Evolutionary conservation across 805 yeast species (phyloP), one percentile per base, ranked within the genome.

Genomic region (Isabelozyma pseudorhagii): DNA sequence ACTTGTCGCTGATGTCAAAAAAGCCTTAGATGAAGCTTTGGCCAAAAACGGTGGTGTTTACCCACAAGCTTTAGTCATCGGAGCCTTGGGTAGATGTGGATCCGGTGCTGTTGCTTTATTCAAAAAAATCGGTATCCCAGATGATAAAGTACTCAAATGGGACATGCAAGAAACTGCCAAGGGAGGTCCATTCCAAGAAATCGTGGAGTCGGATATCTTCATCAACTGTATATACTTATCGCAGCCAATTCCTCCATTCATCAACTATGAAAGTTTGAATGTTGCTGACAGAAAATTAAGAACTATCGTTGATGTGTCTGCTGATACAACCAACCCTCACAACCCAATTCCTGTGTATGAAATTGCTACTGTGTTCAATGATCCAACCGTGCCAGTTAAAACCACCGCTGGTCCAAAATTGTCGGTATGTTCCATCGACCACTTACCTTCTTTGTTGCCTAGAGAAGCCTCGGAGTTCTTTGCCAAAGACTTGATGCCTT

Each of bases 31-130:
- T 17, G 69, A 66, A 25, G 96, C 93, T 21, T 62, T 72, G 53
- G 75, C 74, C 29, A 78, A 79, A 58, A 82, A 73, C 48, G 83
- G 84, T 46, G 87, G 85, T 29, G 79, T 74, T 59, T 77, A 74
- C 60, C 99, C 98, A 56, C 86, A 78, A 36, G 89, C 87, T 34
- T 77, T 94, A 56, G 85, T 94, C 50, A 94, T 94, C 66, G 99
- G 99, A 66, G 99, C 99, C 27, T 79, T 92, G 52, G 99, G 99
- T 56, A 87, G 99, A 78, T 94, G 98, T 75, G 99, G 99, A 48
- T 84, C 96, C 10, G 99, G 99, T 67, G 98, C 99, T 34, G 77
- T 90, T 59, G 96, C 88, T 56, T 77, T 92, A 49, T 81, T 89
- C 71, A 79, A 77, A 53, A 87, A 87, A 72, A 85, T 80, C 49